Evolutionary conservation across 78 protist genomes (phyloP).

Genomic region (Polysphondylium violaceum): DNA sequence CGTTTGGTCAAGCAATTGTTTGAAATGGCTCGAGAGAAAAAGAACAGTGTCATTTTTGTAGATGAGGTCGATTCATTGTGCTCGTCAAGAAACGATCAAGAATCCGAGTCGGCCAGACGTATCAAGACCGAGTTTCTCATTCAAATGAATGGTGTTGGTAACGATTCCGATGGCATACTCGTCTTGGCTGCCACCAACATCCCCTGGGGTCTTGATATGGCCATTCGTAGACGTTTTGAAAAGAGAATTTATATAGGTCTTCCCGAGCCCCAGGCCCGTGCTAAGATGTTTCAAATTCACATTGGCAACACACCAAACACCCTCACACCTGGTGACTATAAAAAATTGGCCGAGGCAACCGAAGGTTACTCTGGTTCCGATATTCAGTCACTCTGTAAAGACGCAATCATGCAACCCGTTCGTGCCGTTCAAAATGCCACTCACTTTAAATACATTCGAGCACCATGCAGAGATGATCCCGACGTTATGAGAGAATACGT

Average conservation of each 20-base stretch:
- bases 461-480: constrained; percentile 79
- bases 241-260: constrained; percentile 82
- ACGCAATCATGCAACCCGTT: constrained; percentile 97
- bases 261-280: constrained; percentile 91
- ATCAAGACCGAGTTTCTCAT: constrained; percentile 99
- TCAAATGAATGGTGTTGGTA: constrained; percentile 98
- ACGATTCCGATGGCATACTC: constrained; percentile 93
- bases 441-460: constrained; percentile 92
- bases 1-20: constrained; percentile 95
- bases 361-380: constrained; percentile 97
- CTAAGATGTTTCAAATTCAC: constrained; percentile 89
- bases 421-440: constrained; percentile 96
- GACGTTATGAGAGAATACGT: constrained; percentile 53
- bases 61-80: constrained; percentile 99
- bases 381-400: constrained; percentile 91
- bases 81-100: constrained; percentile 93
- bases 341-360: constrained; percentile 84
- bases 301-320: constrained; percentile 92
- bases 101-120: constrained; percentile 95
- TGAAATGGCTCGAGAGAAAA: constrained; percentile 95
- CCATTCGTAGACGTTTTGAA: constrained; percentile 95
- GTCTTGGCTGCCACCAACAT: constrained; percentile 99
- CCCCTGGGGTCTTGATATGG: constrained; percentile 98
- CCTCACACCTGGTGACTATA: constrained; percentile 61
- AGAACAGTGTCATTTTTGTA: constrained; percentile 97